Base-by-base conservation (phyloP, 2,329 filamentous ascomycete genomes). In the Colletotrichum cereale region DNA sequence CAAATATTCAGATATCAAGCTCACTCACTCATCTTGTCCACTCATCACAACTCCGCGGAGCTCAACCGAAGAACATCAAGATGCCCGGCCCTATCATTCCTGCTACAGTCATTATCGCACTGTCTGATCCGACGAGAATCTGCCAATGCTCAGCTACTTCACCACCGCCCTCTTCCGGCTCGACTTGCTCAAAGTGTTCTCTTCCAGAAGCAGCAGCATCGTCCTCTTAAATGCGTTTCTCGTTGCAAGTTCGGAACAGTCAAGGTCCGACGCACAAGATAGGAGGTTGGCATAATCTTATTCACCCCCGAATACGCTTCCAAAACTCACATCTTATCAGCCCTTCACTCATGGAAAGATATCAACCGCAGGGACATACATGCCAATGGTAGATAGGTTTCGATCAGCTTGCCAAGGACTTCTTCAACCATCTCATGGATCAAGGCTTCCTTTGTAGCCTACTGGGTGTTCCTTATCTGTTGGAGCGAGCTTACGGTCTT, bases 61-160 rank as follows among this genome's bases (percentile, higher is more conserved):
- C 2, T 5, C 3, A 34, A 14, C n/a, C 14, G 5, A 26, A 3
- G 18, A 4, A 21, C 11, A 5, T 21, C 61, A 63, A 53, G 6
- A 63, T 63, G 61, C 61, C 61, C 52, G 61, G 14, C 8, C 61
- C 61, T 14, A 40, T 63, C 24, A n/a, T 63, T 18, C 61, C 61
- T 2, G 61, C 36, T 8, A 29, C 61, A 2, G 61, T 16, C 34
- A 21, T 63, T 29, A 12, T 29, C 4, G 61, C 61, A 16, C 18
- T 63, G 47, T 26, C 61, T 8, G 61, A 63, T 42, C 61, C 61
- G n/a, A 52, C 47, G 18, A 63, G 11, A 26, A 53, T 63, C 21
- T 63, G 61, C 36, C 61, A 53, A 14, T 63, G 61, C 18, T 24
- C 24, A 24, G 24, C 61, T 14, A 34, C 24, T 12, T 50, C 58